Conservation (phyloP, 208 protist genomes). For the Crithidia thermophila region DNA sequence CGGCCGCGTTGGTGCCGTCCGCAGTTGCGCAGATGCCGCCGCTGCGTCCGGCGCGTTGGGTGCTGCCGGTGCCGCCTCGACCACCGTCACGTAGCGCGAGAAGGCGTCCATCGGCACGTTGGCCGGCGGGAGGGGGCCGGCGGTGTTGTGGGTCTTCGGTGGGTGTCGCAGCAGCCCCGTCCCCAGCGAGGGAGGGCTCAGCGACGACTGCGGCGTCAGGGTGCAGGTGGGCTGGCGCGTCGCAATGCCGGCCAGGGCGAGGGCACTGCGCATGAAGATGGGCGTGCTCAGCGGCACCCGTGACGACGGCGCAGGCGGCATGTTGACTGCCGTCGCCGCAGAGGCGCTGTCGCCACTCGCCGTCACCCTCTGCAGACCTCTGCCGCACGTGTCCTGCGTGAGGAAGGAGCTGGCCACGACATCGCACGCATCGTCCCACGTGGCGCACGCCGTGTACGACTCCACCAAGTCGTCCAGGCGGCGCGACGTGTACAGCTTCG, state of each 20-base stretch:
- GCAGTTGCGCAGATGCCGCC: neutral
- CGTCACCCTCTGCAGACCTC: constrained; percentile 2
- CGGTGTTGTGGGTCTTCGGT: neutral
- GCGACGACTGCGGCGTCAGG: constrained; percentile 29
- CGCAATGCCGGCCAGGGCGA: constrained; percentile 25
- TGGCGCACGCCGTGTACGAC: constrained; percentile 67
- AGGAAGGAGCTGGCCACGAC: constrained; percentile 65
- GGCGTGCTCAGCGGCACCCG: neutral
- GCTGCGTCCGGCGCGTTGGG: neutral
- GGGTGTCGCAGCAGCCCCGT: neutral
- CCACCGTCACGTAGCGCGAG: constrained; percentile 56
- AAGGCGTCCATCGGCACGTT: constrained; percentile 61
- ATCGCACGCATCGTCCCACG: constrained; percentile 77
- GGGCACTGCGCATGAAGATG: constrained; percentile 29
- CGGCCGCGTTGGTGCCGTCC: neutral
- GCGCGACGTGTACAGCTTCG: constrained; percentile 55
- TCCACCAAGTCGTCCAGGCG: constrained; percentile 60
- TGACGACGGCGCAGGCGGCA: too few species aligned
- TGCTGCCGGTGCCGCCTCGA: constrained; percentile 22
- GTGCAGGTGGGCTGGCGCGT: constrained; percentile 17
- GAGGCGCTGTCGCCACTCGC: neutral
- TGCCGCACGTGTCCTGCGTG: constrained; percentile 35
- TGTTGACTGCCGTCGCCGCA: too few species aligned
- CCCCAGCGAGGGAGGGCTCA: constrained; percentile 14
- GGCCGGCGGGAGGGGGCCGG: constrained; percentile 24